Evolutionary conservation across 495 filamentous ascomycete species (phyloP).

Genomic region (Trypethelium eluteriae): DNA sequence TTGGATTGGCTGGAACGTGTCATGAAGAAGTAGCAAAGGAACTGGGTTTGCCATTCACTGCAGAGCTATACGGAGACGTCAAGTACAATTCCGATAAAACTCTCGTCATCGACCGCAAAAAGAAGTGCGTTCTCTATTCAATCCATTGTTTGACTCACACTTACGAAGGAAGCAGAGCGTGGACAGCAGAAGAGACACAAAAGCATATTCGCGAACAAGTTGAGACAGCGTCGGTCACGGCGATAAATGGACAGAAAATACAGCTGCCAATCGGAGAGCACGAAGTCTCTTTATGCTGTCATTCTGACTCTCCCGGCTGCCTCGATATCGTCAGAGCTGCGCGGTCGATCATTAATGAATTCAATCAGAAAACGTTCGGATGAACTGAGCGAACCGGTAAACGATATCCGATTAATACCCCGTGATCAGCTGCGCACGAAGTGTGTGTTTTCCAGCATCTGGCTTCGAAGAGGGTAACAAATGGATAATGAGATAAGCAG

Average conservation of each 20-base stretch:
- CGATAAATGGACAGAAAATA: slow-evolving; percentile 41
- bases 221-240: slow-evolving; percentile 39
- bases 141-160: not conserved
- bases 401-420: too few relatives aligned
- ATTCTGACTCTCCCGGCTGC: slow-evolving; percentile 48
- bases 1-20: slow-evolving; percentile 48
- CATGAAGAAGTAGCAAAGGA: slow-evolving; percentile 49
- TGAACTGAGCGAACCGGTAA: not conserved
- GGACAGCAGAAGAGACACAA: slow-evolving; percentile 40
- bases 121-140: slow-evolving; percentile 33
- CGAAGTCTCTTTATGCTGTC: slow-evolving; percentile 46
- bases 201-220: slow-evolving; percentile 44
- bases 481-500: too few relatives aligned
- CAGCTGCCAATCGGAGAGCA: slow-evolving; percentile 43
- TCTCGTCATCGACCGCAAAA: slow-evolving; percentile 50
- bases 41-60: slow-evolving; percentile 47
- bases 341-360: slow-evolving; percentile 34
- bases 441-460: too few relatives aligned
- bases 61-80: slow-evolving; percentile 52
- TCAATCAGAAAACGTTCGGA: slow-evolving; percentile 25
- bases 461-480: too few relatives aligned
- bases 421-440: too few relatives aligned
- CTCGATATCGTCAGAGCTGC: slow-evolving; percentile 46
- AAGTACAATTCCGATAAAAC: slow-evolving; percentile 47
- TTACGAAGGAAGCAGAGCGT: slow-evolving; percentile 30